These are phyloP conservation scores for Schizosaccharomyces cryophilus DNA, from an alignment of 805 yeast species.

Conservation along the genomic window DNA sequence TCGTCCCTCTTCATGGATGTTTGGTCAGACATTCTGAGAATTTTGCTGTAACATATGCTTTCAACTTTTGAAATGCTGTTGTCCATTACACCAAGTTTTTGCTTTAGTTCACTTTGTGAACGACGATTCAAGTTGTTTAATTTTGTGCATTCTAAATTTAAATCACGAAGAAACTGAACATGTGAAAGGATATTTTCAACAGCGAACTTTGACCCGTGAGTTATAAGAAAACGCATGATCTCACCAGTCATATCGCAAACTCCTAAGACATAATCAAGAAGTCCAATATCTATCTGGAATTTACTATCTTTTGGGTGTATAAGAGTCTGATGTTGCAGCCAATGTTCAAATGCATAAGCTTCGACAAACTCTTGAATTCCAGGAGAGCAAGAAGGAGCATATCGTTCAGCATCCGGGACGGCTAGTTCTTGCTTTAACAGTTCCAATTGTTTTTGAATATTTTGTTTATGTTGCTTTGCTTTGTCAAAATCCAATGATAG, in stretches of 20 bases:
- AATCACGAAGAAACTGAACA: not conserved
- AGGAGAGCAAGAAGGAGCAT: not conserved
- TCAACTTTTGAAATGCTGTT: not conserved
- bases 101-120: not conserved
- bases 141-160: not conserved
- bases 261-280: conserved; percentile 18
- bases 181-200: not conserved
- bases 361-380: conserved; percentile 6
- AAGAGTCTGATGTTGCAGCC: conserved; percentile 7
- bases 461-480: not conserved
- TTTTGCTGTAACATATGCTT: not conserved
- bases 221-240: conserved; percentile 14
- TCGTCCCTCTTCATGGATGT: not conserved
- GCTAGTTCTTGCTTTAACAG: not conserved
- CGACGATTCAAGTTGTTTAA: not conserved
- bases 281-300: conserved; percentile 4
- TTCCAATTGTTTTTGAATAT: conserved; percentile 1
- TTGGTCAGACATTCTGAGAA: not conserved
- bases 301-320: not conserved
- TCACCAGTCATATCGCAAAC: conserved; percentile 20
- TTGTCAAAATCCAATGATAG: not conserved
- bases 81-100: not conserved
- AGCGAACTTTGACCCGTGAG: not conserved
- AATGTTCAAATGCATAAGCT: conserved; percentile 10
- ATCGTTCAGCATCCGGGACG: not conserved